phyloP scores from a whole-genome alignment of 768 basidiomycete genomes.

The Russula vinacea region DNA sequence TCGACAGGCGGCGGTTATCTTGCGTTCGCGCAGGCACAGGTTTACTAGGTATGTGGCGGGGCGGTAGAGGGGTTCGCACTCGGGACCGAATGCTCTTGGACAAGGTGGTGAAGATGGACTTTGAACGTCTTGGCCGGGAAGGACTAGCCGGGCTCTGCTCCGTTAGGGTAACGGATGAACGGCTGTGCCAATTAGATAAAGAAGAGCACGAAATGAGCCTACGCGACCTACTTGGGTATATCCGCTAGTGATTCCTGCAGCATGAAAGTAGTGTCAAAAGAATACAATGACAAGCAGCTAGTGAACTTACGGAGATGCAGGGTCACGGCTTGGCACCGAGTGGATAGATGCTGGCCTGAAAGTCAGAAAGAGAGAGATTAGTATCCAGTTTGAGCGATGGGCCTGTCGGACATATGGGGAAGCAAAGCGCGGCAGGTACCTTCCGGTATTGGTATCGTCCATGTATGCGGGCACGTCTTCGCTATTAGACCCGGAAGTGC shows the following conservation, averaged over 20 bases:
- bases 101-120: conserved; percentile 11
- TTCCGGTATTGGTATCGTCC: not conserved
- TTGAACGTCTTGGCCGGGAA: conserved; percentile 2
- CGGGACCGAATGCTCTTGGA: conserved; percentile 19
- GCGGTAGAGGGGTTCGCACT: not conserved
- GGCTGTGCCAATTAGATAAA: not conserved
- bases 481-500: not conserved
- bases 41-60: not conserved
- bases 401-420: not conserved
- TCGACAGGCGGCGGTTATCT: not conserved
- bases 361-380: not conserved
- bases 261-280: not conserved
- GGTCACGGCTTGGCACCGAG: not conserved
- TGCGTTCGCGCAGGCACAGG: not conserved
- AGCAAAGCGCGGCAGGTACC: conserved; percentile 2
- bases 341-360: not conserved
- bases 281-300: not conserved
- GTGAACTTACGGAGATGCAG: conserved; percentile 12
- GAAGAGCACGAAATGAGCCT: not conserved
- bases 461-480: not conserved
- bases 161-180: not conserved
- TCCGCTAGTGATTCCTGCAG: not conserved
- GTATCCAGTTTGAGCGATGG: not conserved
- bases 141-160: not conserved
- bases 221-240: conserved; percentile 9